Evolutionary conservation across 805 yeast genomes (phyloP), one percentile per base, ranked within the genome.

Genomic region (Schwanniomyces sp.): DNA sequence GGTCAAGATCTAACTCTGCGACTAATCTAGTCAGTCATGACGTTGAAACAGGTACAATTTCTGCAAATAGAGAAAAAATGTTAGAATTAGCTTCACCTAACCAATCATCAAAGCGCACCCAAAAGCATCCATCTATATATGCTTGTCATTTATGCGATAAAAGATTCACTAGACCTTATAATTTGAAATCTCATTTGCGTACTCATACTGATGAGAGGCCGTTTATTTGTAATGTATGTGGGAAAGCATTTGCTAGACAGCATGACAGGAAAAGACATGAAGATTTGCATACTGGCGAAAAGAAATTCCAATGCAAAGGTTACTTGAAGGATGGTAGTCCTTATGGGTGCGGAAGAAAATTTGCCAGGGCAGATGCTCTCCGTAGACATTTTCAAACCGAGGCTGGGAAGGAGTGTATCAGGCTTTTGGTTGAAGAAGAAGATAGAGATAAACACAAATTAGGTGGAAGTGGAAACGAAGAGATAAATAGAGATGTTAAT

Each of bases 161-260:
- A 66, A 72, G 85, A 42, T 92, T 92, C 63, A 92, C 98, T 1
- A 72, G 98, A 46, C 96, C 97, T 0, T 94, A 94, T 65, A 94
- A 94, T 62, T 73, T 92, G 54, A 89, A 92, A 56, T 88, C 96
- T 0, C 99, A 92, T 67, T 71, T 88, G 60, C 74, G 97, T 49
- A 92, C 98, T 0, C 99, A 88, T 63, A 87, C 95, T 0, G 86
- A 86, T 60, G 95, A 88, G 59, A 69, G 91, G 45, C 95, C 94
- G 5, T 88, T 81, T 58, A 74, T 81, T 7, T 88, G 96, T 65
- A 71, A 78, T 11, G 75, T 80, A 3, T 88, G 95, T 67, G 90
- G 89, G 4, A 87, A 87, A 62, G 88, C 91, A 0, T 88, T 88
- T 59, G 78, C 78, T 1, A 51, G 78, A 32, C 78, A 74, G 49